Evolutionary conservation across 2,329 filamentous ascomycete species (phyloP).

Genomic region (Aspergillus texensis): DNA sequence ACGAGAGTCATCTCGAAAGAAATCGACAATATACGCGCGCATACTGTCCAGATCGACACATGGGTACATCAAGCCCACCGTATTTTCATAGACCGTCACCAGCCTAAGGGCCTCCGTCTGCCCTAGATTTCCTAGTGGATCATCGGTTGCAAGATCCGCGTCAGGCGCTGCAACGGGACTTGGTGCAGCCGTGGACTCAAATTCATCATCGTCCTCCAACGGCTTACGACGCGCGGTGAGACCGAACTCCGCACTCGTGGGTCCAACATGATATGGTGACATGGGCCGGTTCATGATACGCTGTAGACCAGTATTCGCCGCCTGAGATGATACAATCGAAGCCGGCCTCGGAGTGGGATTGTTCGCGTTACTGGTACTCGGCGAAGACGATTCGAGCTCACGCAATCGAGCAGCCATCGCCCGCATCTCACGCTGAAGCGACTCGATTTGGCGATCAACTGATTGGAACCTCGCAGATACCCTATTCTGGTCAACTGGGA

Average conservation of each 20-base stretch:
- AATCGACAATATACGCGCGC: constrained; percentile 49
- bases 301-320: constrained; percentile 21
- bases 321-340: constrained; percentile 17
- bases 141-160: constrained; percentile 49
- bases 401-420: constrained; percentile 32
- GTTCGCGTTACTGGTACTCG: constrained; percentile 11
- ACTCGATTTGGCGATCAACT: constrained; percentile 32
- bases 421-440: constrained; percentile 33
- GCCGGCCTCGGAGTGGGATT: constrained; percentile 8
- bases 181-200: constrained; percentile 21
- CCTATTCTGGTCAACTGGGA: constrained; percentile 14
- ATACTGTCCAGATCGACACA: constrained; percentile 73
- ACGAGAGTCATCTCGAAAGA: constrained; percentile 19
- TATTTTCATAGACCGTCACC: constrained; percentile 78
- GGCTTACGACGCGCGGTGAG: constrained; percentile 23
- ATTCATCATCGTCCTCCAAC: constrained; percentile 20
- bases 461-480: constrained; percentile 21
- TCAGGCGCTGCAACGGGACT: constrained; percentile 29
- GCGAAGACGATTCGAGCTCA: constrained; percentile 28
- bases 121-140: constrained; percentile 74
- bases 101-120: constrained; percentile 77
- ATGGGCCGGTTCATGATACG: constrained; percentile 36
- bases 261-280: constrained; percentile 38
- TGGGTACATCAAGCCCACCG: constrained; percentile 87
- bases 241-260: constrained; percentile 41